phyloP scores from a whole-genome alignment of 345 rosid species.

The Ceriops tagal region DNA sequence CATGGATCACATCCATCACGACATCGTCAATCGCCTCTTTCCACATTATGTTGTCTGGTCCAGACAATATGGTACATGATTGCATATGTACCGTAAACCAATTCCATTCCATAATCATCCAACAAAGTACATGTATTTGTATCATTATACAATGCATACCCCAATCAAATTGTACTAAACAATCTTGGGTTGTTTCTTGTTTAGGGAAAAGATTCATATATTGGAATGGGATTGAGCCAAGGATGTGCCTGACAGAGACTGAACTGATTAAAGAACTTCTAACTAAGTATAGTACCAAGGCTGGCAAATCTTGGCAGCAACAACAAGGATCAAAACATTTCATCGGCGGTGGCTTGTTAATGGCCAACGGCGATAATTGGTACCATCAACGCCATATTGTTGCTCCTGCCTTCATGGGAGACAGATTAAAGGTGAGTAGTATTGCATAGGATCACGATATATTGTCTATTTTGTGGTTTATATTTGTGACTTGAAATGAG shows the following conservation, averaged over 20 bases:
- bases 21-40: slow-evolving; percentile 70
- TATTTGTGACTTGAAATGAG: neutral
- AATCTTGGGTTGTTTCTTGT: neutral
- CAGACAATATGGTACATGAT: slow-evolving; percentile 53
- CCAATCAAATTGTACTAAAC: no score
- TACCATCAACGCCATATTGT: slow-evolving; percentile 34
- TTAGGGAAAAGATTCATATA: slow-evolving; percentile 79
- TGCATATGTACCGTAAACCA: no score
- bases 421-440: slow-evolving; percentile 25
- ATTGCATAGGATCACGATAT: neutral
- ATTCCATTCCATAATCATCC: no score
- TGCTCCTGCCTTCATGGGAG: slow-evolving; percentile 37
- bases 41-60: slow-evolving; percentile 91
- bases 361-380: slow-evolving; percentile 76
- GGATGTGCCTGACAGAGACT: slow-evolving; percentile 74
- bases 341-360: slow-evolving; percentile 73
- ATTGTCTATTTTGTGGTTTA: neutral
- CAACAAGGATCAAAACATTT: slow-evolving; percentile 88
- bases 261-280: slow-evolving; percentile 74
- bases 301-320: slow-evolving; percentile 93
- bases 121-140: no score
- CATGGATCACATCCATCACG: slow-evolving; percentile 58
- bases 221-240: slow-evolving; percentile 93
- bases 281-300: slow-evolving; percentile 57
- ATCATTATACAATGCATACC: no score